phyloP scores from a whole-genome alignment of 106 monocot species.

The Allium fistulosum region DNA sequence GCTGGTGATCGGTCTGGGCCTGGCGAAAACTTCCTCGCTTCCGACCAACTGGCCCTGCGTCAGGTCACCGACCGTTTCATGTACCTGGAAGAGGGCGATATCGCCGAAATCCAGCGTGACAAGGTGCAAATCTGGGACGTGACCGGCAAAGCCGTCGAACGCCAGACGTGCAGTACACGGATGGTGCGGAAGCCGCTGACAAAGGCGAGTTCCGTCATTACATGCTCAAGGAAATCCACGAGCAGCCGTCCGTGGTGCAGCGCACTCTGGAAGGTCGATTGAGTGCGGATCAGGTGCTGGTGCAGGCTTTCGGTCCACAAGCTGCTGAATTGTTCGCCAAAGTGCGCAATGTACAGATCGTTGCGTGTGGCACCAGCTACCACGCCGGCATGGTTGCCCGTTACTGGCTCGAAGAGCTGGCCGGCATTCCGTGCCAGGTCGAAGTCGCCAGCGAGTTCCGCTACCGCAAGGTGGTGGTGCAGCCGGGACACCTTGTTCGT shows the following conservation, averaged over 20 bases:
- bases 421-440: background rate
- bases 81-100: background rate
- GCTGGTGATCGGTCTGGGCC: background rate
- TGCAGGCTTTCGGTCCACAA: background rate
- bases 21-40: background rate
- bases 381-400: background rate
- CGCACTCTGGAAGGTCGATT: background rate
- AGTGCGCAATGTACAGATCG: no score
- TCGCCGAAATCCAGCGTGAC: background rate
- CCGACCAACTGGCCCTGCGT: no score
- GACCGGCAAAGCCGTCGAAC: background rate
- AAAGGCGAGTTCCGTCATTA: background rate
- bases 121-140: background rate
- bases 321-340: background rate
- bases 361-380: background rate
- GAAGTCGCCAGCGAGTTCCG: background rate
- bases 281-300: background rate
- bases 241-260: background rate
- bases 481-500: background rate
- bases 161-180: background rate
- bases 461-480: background rate
- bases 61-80: background rate
- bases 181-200: background rate
- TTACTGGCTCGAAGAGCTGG: background rate
- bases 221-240: background rate